These are phyloP conservation scores for Neofusicoccum sp. DNA, from an alignment of 2,329 filamentous ascomycete species.

Conservation along the genomic window DNA sequence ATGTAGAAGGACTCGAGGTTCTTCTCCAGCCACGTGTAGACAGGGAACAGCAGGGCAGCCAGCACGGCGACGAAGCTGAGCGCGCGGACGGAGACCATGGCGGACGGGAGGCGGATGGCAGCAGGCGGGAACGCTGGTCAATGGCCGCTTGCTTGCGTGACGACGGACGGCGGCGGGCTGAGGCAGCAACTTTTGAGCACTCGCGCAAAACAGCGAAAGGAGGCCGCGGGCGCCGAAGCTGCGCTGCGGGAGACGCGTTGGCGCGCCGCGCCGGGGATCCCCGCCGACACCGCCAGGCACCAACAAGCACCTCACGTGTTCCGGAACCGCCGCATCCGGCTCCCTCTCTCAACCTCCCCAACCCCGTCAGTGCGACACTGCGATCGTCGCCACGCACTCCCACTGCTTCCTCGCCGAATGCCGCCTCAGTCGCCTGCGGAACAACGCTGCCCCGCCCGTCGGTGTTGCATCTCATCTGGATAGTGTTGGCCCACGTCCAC, in stretches of 20 bases:
- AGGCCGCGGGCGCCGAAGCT: not conserved
- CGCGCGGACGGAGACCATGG: constrained; percentile 12
- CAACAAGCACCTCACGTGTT: not conserved
- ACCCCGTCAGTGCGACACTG: not conserved
- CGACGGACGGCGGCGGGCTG: not conserved
- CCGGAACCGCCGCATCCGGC: not conserved
- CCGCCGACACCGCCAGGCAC: not conserved
- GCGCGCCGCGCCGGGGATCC: not conserved
- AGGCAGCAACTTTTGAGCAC: not conserved
- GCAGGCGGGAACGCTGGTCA: not conserved
- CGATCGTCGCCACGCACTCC: constrained; percentile 37
- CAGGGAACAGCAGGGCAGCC: constrained; percentile 6
- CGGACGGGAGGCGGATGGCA: not conserved
- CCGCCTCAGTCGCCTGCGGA: constrained; percentile 49
- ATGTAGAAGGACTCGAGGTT: constrained; percentile 63
- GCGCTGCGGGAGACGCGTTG: constrained; percentile 1
- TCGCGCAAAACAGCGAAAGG: not conserved
- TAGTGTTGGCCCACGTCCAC: too few relatives aligned
- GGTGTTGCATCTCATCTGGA: too few relatives aligned
- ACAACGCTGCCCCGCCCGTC: constrained; percentile 42
- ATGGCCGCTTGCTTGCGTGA: not conserved
- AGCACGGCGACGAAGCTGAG: constrained; percentile 15
- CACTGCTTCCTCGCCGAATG: constrained; percentile 43
- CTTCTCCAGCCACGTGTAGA: constrained; percentile 20
- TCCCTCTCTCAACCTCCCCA: not conserved